Conservation (phyloP, 2,329 filamentous ascomycete genomes). For the Xylaria polymorpha region DNA sequence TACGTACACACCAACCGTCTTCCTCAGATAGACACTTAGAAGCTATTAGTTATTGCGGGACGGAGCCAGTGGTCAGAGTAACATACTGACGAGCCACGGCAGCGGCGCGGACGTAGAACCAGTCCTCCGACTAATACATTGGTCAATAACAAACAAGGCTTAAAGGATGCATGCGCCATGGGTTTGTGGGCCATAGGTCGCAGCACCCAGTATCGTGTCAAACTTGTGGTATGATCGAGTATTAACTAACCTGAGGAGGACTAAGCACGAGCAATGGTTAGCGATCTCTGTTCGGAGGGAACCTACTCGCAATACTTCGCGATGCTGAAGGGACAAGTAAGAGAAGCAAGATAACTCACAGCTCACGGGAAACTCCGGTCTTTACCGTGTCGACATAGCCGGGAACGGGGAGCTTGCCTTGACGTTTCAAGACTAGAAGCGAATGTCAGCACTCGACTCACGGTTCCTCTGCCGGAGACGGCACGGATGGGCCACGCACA, state of each 20-base stretch:
- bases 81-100: slow-evolving; percentile 72
- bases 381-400: slow-evolving; percentile 99
- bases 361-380: slow-evolving; percentile 95
- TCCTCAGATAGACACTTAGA: slow-evolving; percentile 99
- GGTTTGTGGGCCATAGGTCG: background rate
- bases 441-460: slow-evolving; percentile 18
- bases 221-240: background rate
- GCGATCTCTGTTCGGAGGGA: no score
- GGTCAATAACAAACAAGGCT: background rate
- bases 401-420: slow-evolving; percentile 91
- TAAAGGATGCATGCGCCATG: background rate
- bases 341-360: slow-evolving; percentile 71
- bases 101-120: slow-evolving; percentile 92
- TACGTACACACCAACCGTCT: slow-evolving; percentile 87
- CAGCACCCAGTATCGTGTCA: slow-evolving; percentile 2
- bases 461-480: background rate
- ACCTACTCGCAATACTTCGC: no score
- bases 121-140: slow-evolving; percentile 87
- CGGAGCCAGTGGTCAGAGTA: background rate
- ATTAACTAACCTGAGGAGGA: slow-evolving; percentile 37
- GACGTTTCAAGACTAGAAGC: slow-evolving; percentile 78
- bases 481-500: slow-evolving; percentile 51
- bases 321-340: background rate
- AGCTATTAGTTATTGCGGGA: slow-evolving; percentile 35
- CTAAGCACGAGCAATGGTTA: slow-evolving; percentile 26